Percentiles rank a stretch among this genome's conserved stretches.
phyloP scores from a whole-genome alignment of 305 asterid genomes.

The Fraxinus latifolia region DNA sequence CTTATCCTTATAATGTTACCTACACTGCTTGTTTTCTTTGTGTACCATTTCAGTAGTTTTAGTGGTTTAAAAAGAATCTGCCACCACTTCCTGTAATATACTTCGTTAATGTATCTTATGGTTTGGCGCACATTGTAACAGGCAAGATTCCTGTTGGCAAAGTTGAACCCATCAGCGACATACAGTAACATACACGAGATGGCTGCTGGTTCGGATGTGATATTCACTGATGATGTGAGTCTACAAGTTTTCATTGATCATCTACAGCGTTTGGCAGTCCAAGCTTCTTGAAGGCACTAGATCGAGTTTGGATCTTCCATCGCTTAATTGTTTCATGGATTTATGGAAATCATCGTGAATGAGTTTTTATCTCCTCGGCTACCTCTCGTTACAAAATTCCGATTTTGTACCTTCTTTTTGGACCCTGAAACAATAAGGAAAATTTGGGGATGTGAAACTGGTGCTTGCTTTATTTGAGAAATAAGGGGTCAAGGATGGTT shows the following conservation, averaged over 20 bases:
- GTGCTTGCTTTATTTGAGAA: not conserved
- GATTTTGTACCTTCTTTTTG: not conserved
- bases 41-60: not conserved
- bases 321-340: not conserved
- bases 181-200: slow-evolving; percentile 78
- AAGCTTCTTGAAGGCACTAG: slow-evolving; percentile 55
- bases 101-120: not conserved
- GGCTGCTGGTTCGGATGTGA: slow-evolving; percentile 83
- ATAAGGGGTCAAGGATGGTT: slow-evolving; percentile 1
- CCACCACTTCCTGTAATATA: not conserved
- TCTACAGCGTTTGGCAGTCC: slow-evolving; percentile 94
- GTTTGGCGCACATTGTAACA: slow-evolving; percentile 31
- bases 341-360: not conserved
- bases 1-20: not conserved
- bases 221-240: slow-evolving; percentile 94
- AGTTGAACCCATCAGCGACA: slow-evolving; percentile 95
- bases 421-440: not conserved
- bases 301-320: not conserved
- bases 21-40: not conserved
- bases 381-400: not conserved
- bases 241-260: slow-evolving; percentile 91
- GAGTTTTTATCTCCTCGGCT: slow-evolving; percentile 4
- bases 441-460: not conserved
- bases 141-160: slow-evolving; percentile 95
- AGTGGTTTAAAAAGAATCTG: not conserved